Evolutionary conservation across 305 asterid genomes (phyloP), one percentile per base, ranked within the genome.

Genomic region (Lippia alba): DNA sequence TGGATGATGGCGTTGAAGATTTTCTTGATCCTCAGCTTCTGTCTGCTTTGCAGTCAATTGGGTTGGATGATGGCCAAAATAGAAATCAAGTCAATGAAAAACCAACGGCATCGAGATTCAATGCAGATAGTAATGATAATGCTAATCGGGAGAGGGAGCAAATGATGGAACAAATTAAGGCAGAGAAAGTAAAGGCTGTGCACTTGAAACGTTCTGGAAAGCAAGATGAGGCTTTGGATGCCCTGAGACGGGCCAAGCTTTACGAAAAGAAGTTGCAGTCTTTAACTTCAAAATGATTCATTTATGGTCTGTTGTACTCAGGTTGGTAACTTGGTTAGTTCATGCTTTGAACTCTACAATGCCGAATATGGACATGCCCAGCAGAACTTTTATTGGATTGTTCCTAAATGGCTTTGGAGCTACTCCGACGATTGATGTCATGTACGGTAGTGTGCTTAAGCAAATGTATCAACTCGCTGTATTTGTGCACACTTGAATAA

Each of bases 21-120:
- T 90, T 90, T 69, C 99, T 92, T 14, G 99, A 94, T 82, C 99
- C 97, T 84, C 96, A 87, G 75, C 96, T 95, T 70, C 61, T 92
- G 81, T 91, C 96, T 30, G 97, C 97, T 57, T 78, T 95, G 82
- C 91, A 82, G 49, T 89, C 96, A 40, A 82, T 95, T 54, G 98
- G 99, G 45, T 66, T 95, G 56, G 88, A 82, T 57, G 87, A 76
- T 24, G 70, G 66, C 41, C 64, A 44, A 48, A 12, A 77, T 12
- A 75, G 61, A 73, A n/a, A 86, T 56, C 81, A 64, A 60, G 78
- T 33, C 46, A 58, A 53, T 11, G 84, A 76, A 78, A 78, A 24
- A 56, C 77, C 79, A 6, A 85, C 79, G 74, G 39, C 85, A 12
- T 56, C 76, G 61, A 72, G 78, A 75, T 36, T 76, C 20, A 51